These are phyloP conservation scores for Pythium rhizo-oryzae DNA, from an alignment of 352 stramenopile genomes.

Conservation along the genomic window DNA sequence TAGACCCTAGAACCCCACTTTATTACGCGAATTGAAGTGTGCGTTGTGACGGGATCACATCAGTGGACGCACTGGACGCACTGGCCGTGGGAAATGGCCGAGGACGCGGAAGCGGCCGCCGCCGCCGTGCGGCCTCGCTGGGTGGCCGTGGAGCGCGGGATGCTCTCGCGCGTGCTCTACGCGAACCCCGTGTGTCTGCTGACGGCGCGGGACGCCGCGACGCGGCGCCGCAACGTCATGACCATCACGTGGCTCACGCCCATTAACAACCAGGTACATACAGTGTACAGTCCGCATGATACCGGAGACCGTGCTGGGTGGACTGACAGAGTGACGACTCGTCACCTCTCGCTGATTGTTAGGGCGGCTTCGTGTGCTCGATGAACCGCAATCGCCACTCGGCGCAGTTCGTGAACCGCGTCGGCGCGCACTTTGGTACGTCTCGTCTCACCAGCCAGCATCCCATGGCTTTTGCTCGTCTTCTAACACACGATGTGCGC, in stretches of 20 bases:
- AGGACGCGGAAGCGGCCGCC: not conserved
- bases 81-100: not conserved
- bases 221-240: slow-evolving; percentile 60
- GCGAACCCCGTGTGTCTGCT: slow-evolving; percentile 83
- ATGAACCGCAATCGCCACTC: slow-evolving; percentile 75
- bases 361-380: slow-evolving; percentile 84
- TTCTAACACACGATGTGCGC: too few species aligned
- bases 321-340: not conserved
- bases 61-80: too few species aligned
- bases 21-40: too few species aligned
- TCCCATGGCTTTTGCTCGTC: too few species aligned
- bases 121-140: slow-evolving; percentile 22
- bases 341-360: not conserved
- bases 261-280: slow-evolving; percentile 81
- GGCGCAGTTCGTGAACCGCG: slow-evolving; percentile 51
- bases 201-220: slow-evolving; percentile 38
- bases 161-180: slow-evolving; percentile 82
- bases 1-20: not conserved
- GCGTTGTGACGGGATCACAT: too few species aligned
- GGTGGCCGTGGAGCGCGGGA: slow-evolving; percentile 61
- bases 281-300: too few species aligned
- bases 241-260: slow-evolving; percentile 88
- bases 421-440: slow-evolving; percentile 61
- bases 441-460: not conserved
- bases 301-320: too few species aligned